Conservation (phyloP, 768 basidiomycete genomes). For the Gautieria morchelliformis region DNA sequence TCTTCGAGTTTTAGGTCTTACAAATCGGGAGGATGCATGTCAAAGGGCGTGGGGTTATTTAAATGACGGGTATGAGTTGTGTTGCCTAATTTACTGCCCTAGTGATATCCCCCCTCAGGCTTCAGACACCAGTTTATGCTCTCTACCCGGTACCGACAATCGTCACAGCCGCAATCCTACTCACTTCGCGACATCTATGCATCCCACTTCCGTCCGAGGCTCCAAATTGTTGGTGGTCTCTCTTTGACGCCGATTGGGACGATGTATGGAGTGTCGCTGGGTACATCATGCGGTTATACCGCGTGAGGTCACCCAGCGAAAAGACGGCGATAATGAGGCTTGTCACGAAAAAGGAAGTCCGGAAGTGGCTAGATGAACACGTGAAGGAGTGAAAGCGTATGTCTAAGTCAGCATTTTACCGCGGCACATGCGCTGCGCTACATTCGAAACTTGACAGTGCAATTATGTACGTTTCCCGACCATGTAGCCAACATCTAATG, state of each 20-base stretch:
- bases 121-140: conserved; percentile 90
- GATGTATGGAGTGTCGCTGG: conserved; percentile 83
- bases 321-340: conserved; percentile 43
- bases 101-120: conserved; percentile 32
- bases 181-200: conserved; percentile 60
- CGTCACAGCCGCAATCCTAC: conserved; percentile 81
- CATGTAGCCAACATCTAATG: no score
- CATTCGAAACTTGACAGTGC: not conserved
- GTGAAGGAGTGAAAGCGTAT: not conserved
- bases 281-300: conserved; percentile 75
- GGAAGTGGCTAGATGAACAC: conserved; percentile 62
- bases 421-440: not conserved
- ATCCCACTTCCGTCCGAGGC: conserved; percentile 66
- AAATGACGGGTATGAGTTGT: conserved; percentile 77
- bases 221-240: conserved; percentile 81
- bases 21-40: conserved; percentile 58
- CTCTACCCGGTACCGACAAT: conserved; percentile 84
- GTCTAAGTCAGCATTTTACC: not conserved
- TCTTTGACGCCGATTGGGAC: conserved; percentile 88
- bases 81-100: conserved; percentile 2
- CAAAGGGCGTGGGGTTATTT: conserved; percentile 87
- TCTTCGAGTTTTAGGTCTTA: conserved; percentile 80
- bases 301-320: conserved; percentile 35
- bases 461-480: no score
- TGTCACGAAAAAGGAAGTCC: conserved; percentile 69